Conservation (phyloP, 306 rosid genomes). For the Acacia confusa region DNA sequence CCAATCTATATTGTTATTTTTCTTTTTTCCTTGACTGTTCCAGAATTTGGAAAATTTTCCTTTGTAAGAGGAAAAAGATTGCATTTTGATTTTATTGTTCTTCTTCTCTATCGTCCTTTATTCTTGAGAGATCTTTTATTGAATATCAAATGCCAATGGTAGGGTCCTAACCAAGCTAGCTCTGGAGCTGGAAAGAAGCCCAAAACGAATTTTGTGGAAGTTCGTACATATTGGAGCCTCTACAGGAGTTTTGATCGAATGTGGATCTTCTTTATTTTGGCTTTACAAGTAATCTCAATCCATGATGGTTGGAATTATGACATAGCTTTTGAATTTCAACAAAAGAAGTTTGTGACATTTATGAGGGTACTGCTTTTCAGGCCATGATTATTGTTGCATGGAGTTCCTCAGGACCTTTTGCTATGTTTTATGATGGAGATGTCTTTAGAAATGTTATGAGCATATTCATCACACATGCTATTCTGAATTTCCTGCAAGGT, state of each 20-base stretch:
- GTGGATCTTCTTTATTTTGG: slow-evolving; percentile 97
- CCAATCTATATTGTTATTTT: not conserved
- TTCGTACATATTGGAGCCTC: slow-evolving; percentile 86
- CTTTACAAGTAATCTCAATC: slow-evolving; percentile 73
- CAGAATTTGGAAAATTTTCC: not conserved
- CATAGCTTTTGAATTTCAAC: slow-evolving; percentile 8
- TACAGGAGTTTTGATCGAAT: slow-evolving; percentile 96
- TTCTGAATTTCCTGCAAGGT: slow-evolving; percentile 96
- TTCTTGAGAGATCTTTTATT: slow-evolving; percentile 10
- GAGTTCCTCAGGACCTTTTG: slow-evolving; percentile 76
- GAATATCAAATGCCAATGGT: slow-evolving; percentile 39
- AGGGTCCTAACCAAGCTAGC: slow-evolving; percentile 58
- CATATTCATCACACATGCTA: slow-evolving; percentile 83
- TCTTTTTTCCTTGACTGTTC: not conserved
- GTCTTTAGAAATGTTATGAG: slow-evolving; percentile 81
- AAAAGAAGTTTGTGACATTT: slow-evolving; percentile 13
- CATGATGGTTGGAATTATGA: slow-evolving; percentile 25
- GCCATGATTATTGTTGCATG: slow-evolving; percentile 93
- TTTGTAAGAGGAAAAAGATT: not conserved
- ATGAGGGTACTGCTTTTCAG: slow-evolving; percentile 48
- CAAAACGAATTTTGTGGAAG: slow-evolving; percentile 94
- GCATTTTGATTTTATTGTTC: not conserved
- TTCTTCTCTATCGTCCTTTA: not conserved
- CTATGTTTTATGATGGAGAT: slow-evolving; percentile 61
- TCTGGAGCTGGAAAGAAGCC: slow-evolving; percentile 78